Base-by-base conservation (phyloP, 768 basidiomycete species). In the Russula abietina region DNA sequence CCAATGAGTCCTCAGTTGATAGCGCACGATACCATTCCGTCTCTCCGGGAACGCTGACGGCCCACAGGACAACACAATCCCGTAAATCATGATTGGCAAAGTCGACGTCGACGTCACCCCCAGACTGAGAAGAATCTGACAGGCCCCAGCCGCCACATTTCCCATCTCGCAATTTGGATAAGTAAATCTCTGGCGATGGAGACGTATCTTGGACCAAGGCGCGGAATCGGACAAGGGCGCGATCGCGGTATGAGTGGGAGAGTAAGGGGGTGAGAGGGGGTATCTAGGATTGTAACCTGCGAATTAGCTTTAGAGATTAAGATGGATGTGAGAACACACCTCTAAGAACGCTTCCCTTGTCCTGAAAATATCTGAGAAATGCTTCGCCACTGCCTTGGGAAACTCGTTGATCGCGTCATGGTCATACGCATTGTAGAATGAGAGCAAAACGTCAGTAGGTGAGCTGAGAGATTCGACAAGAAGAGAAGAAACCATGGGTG, bases 201-300 rank as follows among this genome's bases (percentile, higher is more conserved):
- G 89, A 89, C 2, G 89, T 91, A 70, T 92, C 91, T 71, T 93
- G 91, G 33, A 92, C 78, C 87, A 92, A 89, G 28, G 81, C 86
- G 36, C 83, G 80, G 71, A 92, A 91, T 22, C 81, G 77, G 3
- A 93, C 87, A 4, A 92, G 78, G 0, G 83, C 73, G n/a, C 84
- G 76, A 62, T 79, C 75, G 11, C 71, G 70, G 68, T 83, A 79
- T 3, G 74, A 74, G 30, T 41, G 83, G 12, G 86, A 81, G 56
- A 73, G 68, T 5, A 69, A 67, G 12, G 79, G 69, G 70, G 79
- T 75, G 38, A 91, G 78, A 8, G 74, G 66, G 0, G 88, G 84
- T 53, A 91, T 86, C 85, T 90, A 32, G 45, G 32, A 26, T 39
- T 8, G 30, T 64, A 61, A 45, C 45, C 28, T 65, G 32, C 32